Evolutionary conservation across 352 stramenopile species (phyloP), one percentile per base, ranked within the genome.

Genomic region (Phytophthora meadii): DNA sequence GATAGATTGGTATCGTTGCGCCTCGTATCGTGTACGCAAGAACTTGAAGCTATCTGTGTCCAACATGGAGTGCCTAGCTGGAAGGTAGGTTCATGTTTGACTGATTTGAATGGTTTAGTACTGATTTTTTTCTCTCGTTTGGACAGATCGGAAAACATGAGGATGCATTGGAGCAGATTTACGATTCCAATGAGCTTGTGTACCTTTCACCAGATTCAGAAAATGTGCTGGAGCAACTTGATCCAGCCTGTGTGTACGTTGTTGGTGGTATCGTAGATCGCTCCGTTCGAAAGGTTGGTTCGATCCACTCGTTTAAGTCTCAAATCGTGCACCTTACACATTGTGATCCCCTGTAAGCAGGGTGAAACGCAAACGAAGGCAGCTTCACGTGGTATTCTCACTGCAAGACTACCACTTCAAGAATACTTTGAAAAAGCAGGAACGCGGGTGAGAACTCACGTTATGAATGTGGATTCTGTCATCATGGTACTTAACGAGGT

Each of bases 141-240:
- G 22, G 12, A 24, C 39, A 77, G 74, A 72, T 84, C 15, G 61
- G 53, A 52, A 65, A 70, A 22, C 76, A 92, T 44, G 58, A 81
- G 24, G 65, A 74, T 41, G 54, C 82, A 0, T 49, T 97, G 5
- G 62, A 92, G 7, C 32, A 79, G 1, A 42, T 92, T 15, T 94
- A 92, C 36, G 12, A 48, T 4, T 24, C 54, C n/a, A 24, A 80
- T 6, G 46, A 89, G 34, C 59, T 97, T 30, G 61, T 97, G 7
- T 95, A 96, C 49, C 56, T 97, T 15, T 95, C 87, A 1, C 89
- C 90, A 4, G 90, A 97, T 54, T 86, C 88, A n/a, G 61, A 81
- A 0, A 77, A 91, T 19, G 70, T 91, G 5, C 76, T 97, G 0
- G 40, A 69, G 1, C 42, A 67, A 4, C 34, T 97, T 5, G 71